Evolutionary conservation across 306 rosid genomes (phyloP).

Genomic region (Senna tora): DNA sequence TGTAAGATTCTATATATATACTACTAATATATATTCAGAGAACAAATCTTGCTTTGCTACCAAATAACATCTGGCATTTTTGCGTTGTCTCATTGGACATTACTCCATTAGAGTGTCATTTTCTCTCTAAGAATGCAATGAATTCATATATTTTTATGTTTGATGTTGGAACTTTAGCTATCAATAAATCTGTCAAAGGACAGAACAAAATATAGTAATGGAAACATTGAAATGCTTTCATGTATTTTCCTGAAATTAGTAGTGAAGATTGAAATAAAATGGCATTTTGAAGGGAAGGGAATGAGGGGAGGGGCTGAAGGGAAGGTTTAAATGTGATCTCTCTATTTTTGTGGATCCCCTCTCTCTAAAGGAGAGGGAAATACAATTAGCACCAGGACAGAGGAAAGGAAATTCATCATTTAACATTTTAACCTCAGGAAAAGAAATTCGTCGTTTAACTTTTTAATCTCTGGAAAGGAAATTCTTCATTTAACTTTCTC

Average conservation of each 20-base stretch:
- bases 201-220: not conserved
- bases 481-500: too few species aligned
- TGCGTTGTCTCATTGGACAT: not conserved
- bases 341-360: not conserved
- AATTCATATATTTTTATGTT: not conserved
- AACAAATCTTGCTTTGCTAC: constrained; percentile 4
- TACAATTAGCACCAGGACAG: not conserved
- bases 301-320: not conserved
- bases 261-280: constrained; percentile 7
- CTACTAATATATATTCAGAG: constrained; percentile 1
- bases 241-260: constrained; percentile 24
- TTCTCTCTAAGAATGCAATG: not conserved
- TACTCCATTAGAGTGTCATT: not conserved
- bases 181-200: not conserved
- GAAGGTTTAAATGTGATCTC: not conserved
- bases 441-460: not conserved
- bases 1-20: constrained; percentile 61
- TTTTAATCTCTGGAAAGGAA: not conserved
- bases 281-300: not conserved
- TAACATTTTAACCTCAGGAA: not conserved
- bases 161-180: not conserved
- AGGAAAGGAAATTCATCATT: not conserved
- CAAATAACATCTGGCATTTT: constrained; percentile 22
- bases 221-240: not conserved
- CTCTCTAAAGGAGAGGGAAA: not conserved